Percentiles rank a stretch among this genome's conserved stretches.
These are phyloP conservation scores for Anthracocystis panici-leucophaei DNA, from an alignment of 1,284 basidiomycete species.

Conservation along the genomic window DNA sequence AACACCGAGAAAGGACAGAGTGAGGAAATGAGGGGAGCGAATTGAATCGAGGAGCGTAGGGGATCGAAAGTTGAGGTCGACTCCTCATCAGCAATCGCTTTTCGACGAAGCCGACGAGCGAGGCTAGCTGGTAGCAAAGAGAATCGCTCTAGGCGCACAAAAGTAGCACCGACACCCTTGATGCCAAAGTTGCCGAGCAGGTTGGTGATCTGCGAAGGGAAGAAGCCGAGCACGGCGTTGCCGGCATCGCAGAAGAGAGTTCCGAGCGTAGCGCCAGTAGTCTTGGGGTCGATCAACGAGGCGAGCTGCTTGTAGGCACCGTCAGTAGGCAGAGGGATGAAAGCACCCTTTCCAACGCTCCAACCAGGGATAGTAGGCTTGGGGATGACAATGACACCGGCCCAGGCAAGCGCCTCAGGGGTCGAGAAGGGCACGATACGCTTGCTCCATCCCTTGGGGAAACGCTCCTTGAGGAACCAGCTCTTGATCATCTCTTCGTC, in stretches of 20 bases:
- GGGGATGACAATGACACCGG: slow-evolving; percentile 16
- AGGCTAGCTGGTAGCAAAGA: background rate
- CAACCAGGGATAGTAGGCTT: slow-evolving; percentile 38
- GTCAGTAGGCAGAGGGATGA: slow-evolving; percentile 34
- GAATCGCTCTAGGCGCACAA: slow-evolving; percentile 1
- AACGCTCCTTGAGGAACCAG: slow-evolving; percentile 39
- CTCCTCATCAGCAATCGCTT: no score
- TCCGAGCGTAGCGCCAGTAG: slow-evolving; percentile 23
- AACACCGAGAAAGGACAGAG: no score
- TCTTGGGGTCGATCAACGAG: slow-evolving; percentile 28
- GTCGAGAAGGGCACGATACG: slow-evolving; percentile 31
- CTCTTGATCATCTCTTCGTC: slow-evolving; percentile 36
- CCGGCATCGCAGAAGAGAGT: slow-evolving; percentile 28
- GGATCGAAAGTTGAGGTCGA: no score
- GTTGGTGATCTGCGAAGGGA: slow-evolving; percentile 31
- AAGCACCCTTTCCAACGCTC: slow-evolving; percentile 34
- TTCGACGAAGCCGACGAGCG: no score
- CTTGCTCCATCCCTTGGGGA: slow-evolving; percentile 36
- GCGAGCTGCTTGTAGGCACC: slow-evolving; percentile 21
- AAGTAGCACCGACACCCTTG: slow-evolving; percentile 15
- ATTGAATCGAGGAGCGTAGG: no score
- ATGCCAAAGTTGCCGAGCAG: slow-evolving; percentile 23
- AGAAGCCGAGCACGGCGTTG: slow-evolving; percentile 27
- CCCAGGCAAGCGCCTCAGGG: slow-evolving; percentile 40
- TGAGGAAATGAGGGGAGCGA: no score